Conservation (phyloP, 306 rosid genomes). For the Fagus crenata region DNA sequence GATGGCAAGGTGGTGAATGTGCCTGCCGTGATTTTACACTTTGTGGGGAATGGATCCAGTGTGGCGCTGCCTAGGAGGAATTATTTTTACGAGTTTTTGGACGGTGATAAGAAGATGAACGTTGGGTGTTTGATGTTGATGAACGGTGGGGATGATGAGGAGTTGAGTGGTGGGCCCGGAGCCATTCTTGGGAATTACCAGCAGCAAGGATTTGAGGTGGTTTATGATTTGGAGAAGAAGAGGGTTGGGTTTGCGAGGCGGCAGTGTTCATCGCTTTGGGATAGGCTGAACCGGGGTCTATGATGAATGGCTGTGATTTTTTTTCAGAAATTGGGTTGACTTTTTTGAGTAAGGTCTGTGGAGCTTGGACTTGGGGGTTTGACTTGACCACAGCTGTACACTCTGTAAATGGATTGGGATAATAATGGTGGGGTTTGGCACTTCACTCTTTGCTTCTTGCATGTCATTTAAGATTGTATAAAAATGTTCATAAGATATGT, state of each 20-base stretch:
- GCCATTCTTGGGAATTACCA: slow-evolving; percentile 91
- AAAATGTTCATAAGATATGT: not conserved
- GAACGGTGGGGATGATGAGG: slow-evolving; percentile 89
- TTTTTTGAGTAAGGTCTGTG: not conserved
- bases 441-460: slow-evolving; percentile 28
- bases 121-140: slow-evolving; percentile 93
- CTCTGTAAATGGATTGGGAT: slow-evolving; percentile 2
- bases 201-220: slow-evolving; percentile 90
- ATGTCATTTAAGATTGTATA: not conserved
- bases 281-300: slow-evolving; percentile 45
- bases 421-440: not conserved
- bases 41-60: slow-evolving; percentile 59
- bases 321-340: not conserved
- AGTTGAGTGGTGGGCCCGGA: slow-evolving; percentile 74
- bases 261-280: slow-evolving; percentile 86
- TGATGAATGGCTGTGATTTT: not conserved
- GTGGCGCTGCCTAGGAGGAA: slow-evolving; percentile 73
- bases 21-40: slow-evolving; percentile 65
- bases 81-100: slow-evolving; percentile 70
- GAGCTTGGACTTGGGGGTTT: not conserved
- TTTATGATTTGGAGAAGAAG: slow-evolving; percentile 68
- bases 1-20: slow-evolving; percentile 33
- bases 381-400: not conserved
- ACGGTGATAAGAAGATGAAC: slow-evolving; percentile 49
- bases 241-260: slow-evolving; percentile 81